Percentiles rank a stretch among this genome's conserved stretches.
These are phyloP conservation scores for Sisymbrium irio DNA, from an alignment of 345 rosid genomes.

Conservation along the genomic window DNA sequence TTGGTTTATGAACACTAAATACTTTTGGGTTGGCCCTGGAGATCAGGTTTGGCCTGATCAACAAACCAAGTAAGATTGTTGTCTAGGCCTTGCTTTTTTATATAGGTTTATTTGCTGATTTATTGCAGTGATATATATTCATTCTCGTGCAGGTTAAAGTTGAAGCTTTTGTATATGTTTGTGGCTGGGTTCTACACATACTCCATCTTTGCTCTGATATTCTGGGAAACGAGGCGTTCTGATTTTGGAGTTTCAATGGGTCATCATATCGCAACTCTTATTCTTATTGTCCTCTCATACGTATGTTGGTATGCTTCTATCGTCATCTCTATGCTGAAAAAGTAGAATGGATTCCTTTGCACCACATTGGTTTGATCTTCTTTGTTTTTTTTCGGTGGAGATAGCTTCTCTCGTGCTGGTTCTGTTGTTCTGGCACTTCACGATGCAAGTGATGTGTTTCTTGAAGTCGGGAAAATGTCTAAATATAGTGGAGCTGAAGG, in stretches of 20 bases:
- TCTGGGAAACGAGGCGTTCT: constrained; percentile 85
- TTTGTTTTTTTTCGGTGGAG: background rate
- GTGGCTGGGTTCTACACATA: constrained; percentile 80
- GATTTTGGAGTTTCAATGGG: constrained; percentile 72
- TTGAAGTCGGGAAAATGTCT: constrained; percentile 88
- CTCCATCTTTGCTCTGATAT: constrained; percentile 69
- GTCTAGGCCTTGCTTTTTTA: background rate
- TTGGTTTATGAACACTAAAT: constrained; percentile 69
- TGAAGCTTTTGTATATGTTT: constrained; percentile 69
- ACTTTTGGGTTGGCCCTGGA: constrained; percentile 84
- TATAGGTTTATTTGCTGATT: background rate
- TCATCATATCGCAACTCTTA: constrained; percentile 60
- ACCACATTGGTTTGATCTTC: constrained; percentile 4
- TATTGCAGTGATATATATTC: background rate
- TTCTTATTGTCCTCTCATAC: constrained; percentile 64
- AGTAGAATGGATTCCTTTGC: background rate
- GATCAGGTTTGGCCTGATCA: constrained; percentile 82
- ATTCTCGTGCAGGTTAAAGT: constrained; percentile 49
- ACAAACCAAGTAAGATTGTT: constrained; percentile 63
- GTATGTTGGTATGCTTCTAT: constrained; percentile 51
- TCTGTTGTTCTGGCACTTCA: constrained; percentile 66
- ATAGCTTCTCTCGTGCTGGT: constrained; percentile 76
- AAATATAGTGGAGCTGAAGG: constrained; percentile 67
- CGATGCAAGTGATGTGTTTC: constrained; percentile 68
- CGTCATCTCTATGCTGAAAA: background rate